Evolutionary conservation across 2,329 filamentous ascomycete genomes (phyloP).

Genomic region (Fusarium protoensiforme): DNA sequence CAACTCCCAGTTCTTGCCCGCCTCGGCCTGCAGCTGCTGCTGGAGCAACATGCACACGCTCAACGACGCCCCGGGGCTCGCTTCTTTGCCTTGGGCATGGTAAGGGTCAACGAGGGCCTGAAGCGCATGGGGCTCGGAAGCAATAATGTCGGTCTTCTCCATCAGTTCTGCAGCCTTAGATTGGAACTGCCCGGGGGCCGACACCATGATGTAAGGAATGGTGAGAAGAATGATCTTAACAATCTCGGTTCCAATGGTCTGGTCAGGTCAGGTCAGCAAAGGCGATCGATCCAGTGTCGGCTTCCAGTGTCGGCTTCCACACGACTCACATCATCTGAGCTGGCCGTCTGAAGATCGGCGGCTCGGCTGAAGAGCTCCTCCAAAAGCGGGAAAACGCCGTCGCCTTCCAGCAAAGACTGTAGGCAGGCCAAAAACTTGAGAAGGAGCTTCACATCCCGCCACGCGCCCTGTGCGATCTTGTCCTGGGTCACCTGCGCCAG

Average conservation of each 20-base stretch:
- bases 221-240: conserved; percentile 97
- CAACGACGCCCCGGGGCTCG: conserved; percentile 69
- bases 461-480: conserved; percentile 77
- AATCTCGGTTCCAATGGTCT: conserved; percentile 82
- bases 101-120: conserved; percentile 91
- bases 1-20: conserved; percentile 79
- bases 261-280: conserved; percentile 17
- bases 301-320: background rate
- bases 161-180: conserved; percentile 82
- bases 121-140: conserved; percentile 85
- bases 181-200: conserved; percentile 75
- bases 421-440: conserved; percentile 91
- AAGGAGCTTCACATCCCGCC: conserved; percentile 91
- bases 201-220: conserved; percentile 87
- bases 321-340: conserved; percentile 85
- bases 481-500: conserved; percentile 71
- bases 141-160: conserved; percentile 95
- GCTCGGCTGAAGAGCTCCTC: conserved; percentile 92
- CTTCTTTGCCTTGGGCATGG: conserved; percentile 70
- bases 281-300: background rate
- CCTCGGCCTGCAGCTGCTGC: conserved; percentile 84
- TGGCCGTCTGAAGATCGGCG: conserved; percentile 92
- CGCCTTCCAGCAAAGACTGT: conserved; percentile 81
- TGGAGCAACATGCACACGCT: conserved; percentile 87
- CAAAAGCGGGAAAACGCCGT: conserved; percentile 85